Evolutionary conservation across 208 protist genomes (phyloP).

Genomic region (Leishmania tropica): DNA sequence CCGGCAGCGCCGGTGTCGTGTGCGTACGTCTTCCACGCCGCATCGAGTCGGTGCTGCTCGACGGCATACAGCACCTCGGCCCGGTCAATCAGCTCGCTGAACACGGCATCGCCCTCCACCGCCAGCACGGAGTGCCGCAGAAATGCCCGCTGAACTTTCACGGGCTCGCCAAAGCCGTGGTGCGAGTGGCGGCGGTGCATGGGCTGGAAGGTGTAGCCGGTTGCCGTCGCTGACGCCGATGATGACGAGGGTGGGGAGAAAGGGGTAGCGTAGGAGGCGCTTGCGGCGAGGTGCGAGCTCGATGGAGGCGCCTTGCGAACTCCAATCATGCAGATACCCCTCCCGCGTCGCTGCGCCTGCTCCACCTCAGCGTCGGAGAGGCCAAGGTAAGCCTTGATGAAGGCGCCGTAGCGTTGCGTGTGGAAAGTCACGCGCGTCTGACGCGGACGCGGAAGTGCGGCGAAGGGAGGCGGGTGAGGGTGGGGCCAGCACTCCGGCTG

Average conservation of each 20-base stretch:
- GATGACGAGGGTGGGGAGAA: neutral
- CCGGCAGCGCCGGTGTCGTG: neutral
- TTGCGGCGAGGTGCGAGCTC: slow-evolving; percentile 12
- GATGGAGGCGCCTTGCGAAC: slow-evolving; percentile 24
- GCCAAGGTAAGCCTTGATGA: slow-evolving; percentile 73
- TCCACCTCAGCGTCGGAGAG: slow-evolving; percentile 51
- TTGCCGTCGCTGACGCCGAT: neutral
- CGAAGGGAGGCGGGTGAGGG: slow-evolving; percentile 24
- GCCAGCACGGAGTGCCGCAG: slow-evolving; percentile 77
- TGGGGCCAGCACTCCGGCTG: slow-evolving; percentile 18
- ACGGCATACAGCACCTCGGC: slow-evolving; percentile 44
- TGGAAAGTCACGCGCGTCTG: slow-evolving; percentile 55
- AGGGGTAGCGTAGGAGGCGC: neutral
- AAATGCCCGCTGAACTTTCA: slow-evolving; percentile 49
- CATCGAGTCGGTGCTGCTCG: slow-evolving; percentile 32
- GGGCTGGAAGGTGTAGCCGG: neutral
- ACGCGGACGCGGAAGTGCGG: slow-evolving; percentile 14
- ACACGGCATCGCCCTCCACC: slow-evolving; percentile 85
- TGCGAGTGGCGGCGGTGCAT: slow-evolving; percentile 1
- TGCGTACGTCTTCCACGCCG: slow-evolving; percentile 2
- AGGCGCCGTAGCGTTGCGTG: slow-evolving; percentile 62
- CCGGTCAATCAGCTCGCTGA: slow-evolving; percentile 59
- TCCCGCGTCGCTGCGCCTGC: slow-evolving; percentile 48
- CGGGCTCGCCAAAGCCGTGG: slow-evolving; percentile 11
- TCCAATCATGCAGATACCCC: slow-evolving; percentile 69